These are phyloP conservation scores for Penicillium herquei DNA, from an alignment of 495 filamentous ascomycete species.

Conservation along the genomic window DNA sequence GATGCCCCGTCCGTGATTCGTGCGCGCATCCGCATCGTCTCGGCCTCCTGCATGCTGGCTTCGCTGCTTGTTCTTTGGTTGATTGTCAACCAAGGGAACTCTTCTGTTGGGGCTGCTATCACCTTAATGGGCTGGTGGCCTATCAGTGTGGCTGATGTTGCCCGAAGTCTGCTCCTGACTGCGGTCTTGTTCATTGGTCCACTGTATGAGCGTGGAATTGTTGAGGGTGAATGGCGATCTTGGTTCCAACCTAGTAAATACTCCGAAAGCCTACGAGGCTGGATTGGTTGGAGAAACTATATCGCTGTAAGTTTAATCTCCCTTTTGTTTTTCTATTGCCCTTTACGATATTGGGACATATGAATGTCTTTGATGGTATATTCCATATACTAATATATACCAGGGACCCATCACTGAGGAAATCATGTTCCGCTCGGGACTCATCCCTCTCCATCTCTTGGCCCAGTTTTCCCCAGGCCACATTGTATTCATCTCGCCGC, in stretches of 20 bases:
- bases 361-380: background rate
- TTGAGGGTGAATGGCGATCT: slow-evolving; percentile 66
- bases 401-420: slow-evolving; percentile 92
- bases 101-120: slow-evolving; percentile 51
- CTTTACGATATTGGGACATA: background rate
- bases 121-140: slow-evolving; percentile 77
- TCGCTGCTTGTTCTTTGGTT: slow-evolving; percentile 61
- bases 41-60: slow-evolving; percentile 62
- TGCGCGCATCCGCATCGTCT: slow-evolving; percentile 77
- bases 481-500: slow-evolving; percentile 74
- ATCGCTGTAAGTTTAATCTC: slow-evolving; percentile 47
- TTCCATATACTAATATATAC: slow-evolving; percentile 8
- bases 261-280: slow-evolving; percentile 51
- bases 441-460: slow-evolving; percentile 79
- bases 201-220: slow-evolving; percentile 70
- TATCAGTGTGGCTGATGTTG: slow-evolving; percentile 58
- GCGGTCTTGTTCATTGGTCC: slow-evolving; percentile 81
- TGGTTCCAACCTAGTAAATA: slow-evolving; percentile 52
- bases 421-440: slow-evolving; percentile 82
- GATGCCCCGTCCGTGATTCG: slow-evolving; percentile 90
- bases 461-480: slow-evolving; percentile 55
- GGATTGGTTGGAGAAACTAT: slow-evolving; percentile 65
- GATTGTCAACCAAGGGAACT: slow-evolving; percentile 45
- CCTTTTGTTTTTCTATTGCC: background rate
- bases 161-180: slow-evolving; percentile 60